Evolutionary conservation across 306 rosid genomes (phyloP), one percentile per base, ranked within the genome.

Genomic region (Boehmeria nivea): DNA sequence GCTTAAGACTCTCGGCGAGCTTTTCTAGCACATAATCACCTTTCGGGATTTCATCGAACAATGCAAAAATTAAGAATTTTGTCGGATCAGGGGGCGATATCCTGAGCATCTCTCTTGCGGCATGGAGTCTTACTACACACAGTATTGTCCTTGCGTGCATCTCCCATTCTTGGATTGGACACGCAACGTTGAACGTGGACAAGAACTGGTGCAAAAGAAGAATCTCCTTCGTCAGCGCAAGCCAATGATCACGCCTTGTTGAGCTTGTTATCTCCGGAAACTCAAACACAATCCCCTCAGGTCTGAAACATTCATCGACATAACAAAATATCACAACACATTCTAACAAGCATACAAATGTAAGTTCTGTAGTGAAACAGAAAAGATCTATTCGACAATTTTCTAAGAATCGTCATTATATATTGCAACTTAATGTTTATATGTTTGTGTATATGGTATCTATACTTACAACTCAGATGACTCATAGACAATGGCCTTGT

Each of bases 181-280:
- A 49, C 4, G 76, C 70, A 23, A 83, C 61, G 24, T 78, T 55
- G 71, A 72, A 73, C 55, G 79, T 79, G 2, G 72, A 68, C 28
- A 87, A 47, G 51, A 93, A 93, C 13, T 54, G 76, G 68, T 93
- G 94, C 68, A 93, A 71, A 49, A 84, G 62, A 72, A 83, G 72
- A 49, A 85, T 73, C 68, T 93, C 99, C 70, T 70, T 88, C 12
- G 72, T 66, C 23, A 93, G 69, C 7, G 95, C 88, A 26, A 87
- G 93, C 99, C 99, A 93, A 53, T 85, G 96, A 52, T 85, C 95
- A 3, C 99, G 94, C 70, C 96, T 93, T 27, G 96, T 84, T 51
- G 94, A 93, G 65, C 96, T 83, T 26, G 96, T 79, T 21, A 87
- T 62, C 78, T 93, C 99, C 4, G 96, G 99, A 72, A 93, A 87